Evolutionary conservation across 2,329 filamentous ascomycete genomes (phyloP).

Genomic region (Parascedosporium putredinis): DNA sequence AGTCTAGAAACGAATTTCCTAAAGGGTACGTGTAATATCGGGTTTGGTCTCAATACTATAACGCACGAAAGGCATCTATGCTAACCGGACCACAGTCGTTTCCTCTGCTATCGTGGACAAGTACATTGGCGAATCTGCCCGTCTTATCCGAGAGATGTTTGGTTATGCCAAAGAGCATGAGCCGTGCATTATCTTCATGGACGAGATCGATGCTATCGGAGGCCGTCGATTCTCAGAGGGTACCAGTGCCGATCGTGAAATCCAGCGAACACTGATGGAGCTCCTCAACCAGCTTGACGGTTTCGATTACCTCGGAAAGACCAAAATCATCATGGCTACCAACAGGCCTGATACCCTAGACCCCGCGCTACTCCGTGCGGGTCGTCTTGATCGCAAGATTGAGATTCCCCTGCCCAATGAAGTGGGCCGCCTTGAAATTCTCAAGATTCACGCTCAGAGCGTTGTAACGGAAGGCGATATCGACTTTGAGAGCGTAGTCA

Average conservation of each 20-base stretch:
- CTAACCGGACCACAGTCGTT: conserved; percentile 53
- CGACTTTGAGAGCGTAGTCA: conserved; percentile 97
- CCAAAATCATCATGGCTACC: conserved; percentile 99
- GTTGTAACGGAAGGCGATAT: conserved; percentile 90
- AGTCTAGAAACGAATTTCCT: conserved; percentile 96
- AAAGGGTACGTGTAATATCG: conserved; percentile 57
- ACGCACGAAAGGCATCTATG: neutral
- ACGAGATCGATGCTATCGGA: conserved; percentile 98
- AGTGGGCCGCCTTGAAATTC: conserved; percentile 87
- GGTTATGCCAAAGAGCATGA: conserved; percentile 99
- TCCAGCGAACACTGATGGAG: conserved; percentile 97
- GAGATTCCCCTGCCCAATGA: conserved; percentile 97
- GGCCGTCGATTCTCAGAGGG: conserved; percentile 94
- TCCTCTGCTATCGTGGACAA: conserved; percentile 99
- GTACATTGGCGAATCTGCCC: conserved; percentile 96
- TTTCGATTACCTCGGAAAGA: conserved; percentile 98
- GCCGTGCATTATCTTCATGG: conserved; percentile 99
- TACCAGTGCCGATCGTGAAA: conserved; percentile 94
- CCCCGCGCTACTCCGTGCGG: conserved; percentile 81
- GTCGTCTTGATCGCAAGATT: conserved; percentile 92
- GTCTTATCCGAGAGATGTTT: conserved; percentile 98
- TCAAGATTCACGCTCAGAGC: conserved; percentile 89
- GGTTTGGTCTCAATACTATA: no score
- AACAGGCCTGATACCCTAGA: conserved; percentile 96
- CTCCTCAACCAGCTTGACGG: conserved; percentile 96